These are phyloP conservation scores for Luvunga scandens DNA, from an alignment of 345 rosid species.

Conservation along the genomic window DNA sequence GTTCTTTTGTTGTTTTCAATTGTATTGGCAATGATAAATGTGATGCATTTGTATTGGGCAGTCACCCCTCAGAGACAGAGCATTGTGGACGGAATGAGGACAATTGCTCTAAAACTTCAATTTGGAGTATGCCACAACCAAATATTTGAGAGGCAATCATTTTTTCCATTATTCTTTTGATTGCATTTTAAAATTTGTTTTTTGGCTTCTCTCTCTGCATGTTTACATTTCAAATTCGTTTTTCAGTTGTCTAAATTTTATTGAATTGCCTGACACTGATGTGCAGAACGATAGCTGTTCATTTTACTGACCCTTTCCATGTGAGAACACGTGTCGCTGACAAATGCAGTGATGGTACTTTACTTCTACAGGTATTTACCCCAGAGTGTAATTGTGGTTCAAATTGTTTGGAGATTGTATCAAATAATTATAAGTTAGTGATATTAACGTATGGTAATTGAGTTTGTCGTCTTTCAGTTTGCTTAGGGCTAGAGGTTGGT, in stretches of 20 bases:
- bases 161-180: conserved; percentile 10
- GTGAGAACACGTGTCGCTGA: conserved; percentile 78
- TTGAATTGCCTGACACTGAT: conserved; percentile 14
- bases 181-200: not conserved
- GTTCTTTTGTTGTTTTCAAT: conserved; percentile 13
- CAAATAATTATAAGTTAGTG: not conserved
- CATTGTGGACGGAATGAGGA: conserved; percentile 94
- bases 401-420: conserved; percentile 1
- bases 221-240: not conserved
- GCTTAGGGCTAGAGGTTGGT: not conserved
- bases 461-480: not conserved
- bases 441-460: not conserved
- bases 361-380: conserved; percentile 76
- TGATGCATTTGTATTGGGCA: conserved; percentile 37
- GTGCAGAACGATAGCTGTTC: conserved; percentile 88
- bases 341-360: conserved; percentile 78
- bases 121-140: conserved; percentile 91
- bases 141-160: conserved; percentile 73
- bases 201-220: not conserved
- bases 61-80: conserved; percentile 66
- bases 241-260: not conserved
- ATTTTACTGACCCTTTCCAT: conserved; percentile 90
- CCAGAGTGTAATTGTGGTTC: not conserved
- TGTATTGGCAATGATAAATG: not conserved
- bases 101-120: conserved; percentile 90